These are phyloP conservation scores for Russula sp. DNA, from an alignment of 768 basidiomycete species.

Conservation along the genomic window DNA sequence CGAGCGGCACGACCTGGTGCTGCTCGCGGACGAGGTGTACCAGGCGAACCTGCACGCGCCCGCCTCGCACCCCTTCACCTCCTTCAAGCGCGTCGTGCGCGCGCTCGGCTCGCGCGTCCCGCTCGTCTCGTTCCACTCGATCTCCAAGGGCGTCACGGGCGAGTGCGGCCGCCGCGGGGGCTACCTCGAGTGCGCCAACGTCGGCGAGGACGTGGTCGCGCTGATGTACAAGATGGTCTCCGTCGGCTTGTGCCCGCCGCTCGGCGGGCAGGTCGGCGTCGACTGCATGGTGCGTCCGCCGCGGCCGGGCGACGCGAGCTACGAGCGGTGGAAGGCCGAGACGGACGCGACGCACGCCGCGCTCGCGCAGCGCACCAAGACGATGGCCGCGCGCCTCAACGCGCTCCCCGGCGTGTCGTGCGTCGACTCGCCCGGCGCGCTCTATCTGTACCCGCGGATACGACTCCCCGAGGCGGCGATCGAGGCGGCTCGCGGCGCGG, in stretches of 20 bases:
- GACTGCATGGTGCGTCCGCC: slow-evolving; percentile 94
- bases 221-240: slow-evolving; percentile 96
- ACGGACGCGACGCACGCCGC: slow-evolving; percentile 73
- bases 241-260: slow-evolving; percentile 83
- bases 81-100: slow-evolving; percentile 86
- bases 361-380: slow-evolving; percentile 59
- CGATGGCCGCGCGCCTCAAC: slow-evolving; percentile 79
- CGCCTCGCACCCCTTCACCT: slow-evolving; percentile 69
- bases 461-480: slow-evolving; percentile 65
- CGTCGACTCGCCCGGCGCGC: slow-evolving; percentile 82
- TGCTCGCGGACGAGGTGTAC: slow-evolving; percentile 99
- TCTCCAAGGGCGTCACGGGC: slow-evolving; percentile 92
- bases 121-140: slow-evolving; percentile 94
- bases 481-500: slow-evolving; percentile 60
- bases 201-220: slow-evolving; percentile 69
- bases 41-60: slow-evolving; percentile 82
- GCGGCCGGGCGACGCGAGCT: slow-evolving; percentile 64
- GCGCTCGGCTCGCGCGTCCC: slow-evolving; percentile 64
- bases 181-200: slow-evolving; percentile 90
- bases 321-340: slow-evolving; percentile 76
- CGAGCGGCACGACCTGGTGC: slow-evolving; percentile 76
- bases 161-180: slow-evolving; percentile 98
- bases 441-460: slow-evolving; percentile 90
- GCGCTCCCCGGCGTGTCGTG: slow-evolving; percentile 83
- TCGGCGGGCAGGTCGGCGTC: slow-evolving; percentile 89